Evolutionary conservation across 2,329 filamentous ascomycete genomes (phyloP).

Genomic region (Aspergillus awamori): DNA sequence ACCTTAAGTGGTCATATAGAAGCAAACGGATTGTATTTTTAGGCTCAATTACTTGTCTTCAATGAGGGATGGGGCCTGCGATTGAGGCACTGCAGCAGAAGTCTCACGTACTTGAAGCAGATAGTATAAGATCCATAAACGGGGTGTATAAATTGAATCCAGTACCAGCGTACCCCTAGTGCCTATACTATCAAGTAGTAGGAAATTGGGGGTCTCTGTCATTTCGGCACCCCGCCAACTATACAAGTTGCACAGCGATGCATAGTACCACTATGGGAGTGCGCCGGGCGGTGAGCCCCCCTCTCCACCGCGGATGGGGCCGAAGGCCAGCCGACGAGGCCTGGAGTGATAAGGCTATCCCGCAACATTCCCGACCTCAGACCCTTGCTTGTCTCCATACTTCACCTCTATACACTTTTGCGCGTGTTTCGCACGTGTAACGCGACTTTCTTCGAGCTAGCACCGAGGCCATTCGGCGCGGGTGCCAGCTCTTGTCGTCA

Average conservation of each 20-base stretch:
- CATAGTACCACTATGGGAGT: not conserved
- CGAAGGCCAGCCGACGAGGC: not conserved
- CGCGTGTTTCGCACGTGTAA: not conserved
- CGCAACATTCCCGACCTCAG: constrained; percentile 1
- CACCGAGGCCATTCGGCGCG: constrained; percentile 6
- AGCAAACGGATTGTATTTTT: not conserved
- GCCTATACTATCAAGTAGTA: constrained; percentile 53
- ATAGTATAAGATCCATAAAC: constrained; percentile 46
- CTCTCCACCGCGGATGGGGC: not conserved
- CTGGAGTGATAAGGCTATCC: not conserved
- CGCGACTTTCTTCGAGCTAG: not conserved
- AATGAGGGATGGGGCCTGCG: constrained; percentile 80
- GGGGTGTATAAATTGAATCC: constrained; percentile 52
- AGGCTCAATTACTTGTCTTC: too few species aligned
- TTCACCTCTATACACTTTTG: not conserved
- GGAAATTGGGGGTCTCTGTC: constrained; percentile 81
- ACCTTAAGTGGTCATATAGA: constrained; percentile 6
- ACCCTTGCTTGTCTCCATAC: not conserved
- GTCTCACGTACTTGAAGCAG: constrained; percentile 97
- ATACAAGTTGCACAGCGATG: too few species aligned
- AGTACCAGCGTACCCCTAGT: too few species aligned
- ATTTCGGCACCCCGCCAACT: too few species aligned
- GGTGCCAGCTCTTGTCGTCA: constrained; percentile 5
- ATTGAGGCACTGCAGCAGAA: constrained; percentile 90
- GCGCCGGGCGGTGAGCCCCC: not conserved